phyloP scores from a whole-genome alignment of 345 rosid genomes.

The Aethionema arabicum region DNA sequence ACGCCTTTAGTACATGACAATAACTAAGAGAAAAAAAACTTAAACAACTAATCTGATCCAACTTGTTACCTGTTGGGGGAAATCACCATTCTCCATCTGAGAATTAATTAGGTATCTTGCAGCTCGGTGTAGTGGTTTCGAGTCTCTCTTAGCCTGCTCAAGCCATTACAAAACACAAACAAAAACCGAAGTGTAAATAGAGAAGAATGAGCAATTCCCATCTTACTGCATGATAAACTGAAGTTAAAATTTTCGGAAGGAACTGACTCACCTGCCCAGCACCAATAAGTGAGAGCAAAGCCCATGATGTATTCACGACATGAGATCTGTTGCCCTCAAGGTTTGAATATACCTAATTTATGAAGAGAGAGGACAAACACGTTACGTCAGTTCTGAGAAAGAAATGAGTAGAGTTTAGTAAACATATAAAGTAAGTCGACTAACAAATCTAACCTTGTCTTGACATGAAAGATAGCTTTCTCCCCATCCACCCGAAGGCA shows the following conservation, averaged over 20 bases:
- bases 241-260: background rate
- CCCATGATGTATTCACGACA: conserved; percentile 66
- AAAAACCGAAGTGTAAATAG: background rate
- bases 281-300: conserved; percentile 55
- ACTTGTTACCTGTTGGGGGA: conserved; percentile 59
- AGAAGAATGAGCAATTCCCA: background rate
- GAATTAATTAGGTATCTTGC: conserved; percentile 58
- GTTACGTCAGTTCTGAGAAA: background rate
- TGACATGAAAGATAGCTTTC: conserved; percentile 96
- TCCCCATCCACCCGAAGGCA: conserved; percentile 92
- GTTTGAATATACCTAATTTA: conserved; percentile 52
- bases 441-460: conserved; percentile 54
- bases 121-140: conserved; percentile 55
- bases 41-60: conserved; percentile 1
- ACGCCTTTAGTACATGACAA: background rate
- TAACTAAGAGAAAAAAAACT: conserved; percentile 8
- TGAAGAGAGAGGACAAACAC: background rate
- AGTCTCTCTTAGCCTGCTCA: conserved; percentile 60
- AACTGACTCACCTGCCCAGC: conserved; percentile 61
- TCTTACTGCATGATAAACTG: background rate
- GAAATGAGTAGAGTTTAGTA: conserved; percentile 5
- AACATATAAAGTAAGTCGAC: conserved; percentile 1
- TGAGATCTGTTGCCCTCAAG: conserved; percentile 55
- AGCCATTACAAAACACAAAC: conserved; percentile 11
- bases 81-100: conserved; percentile 75